A percentile compares a stretch with the other conserved stretches of the same genome.
Evolutionary conservation across 1,139 yeast genomes (phyloP).

Genomic region (Pichia sp.): DNA sequence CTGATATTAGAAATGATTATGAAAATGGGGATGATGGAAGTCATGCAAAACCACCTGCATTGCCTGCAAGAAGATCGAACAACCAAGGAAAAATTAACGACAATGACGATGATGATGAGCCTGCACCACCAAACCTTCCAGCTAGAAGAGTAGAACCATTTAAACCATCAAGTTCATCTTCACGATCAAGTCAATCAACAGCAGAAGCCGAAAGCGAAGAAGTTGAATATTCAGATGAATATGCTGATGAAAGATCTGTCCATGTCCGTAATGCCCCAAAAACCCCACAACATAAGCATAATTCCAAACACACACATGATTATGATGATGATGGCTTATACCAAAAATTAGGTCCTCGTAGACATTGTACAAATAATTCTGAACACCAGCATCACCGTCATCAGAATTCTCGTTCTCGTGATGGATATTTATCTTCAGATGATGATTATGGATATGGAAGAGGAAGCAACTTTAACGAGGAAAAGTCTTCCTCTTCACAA

Average conservation of each 20-base stretch:
- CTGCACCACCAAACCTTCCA: conserved; percentile 6
- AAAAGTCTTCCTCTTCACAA: conserved; percentile 9
- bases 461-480: background rate
- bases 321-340: background rate
- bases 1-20: background rate
- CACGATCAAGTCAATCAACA: background rate
- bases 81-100: too few species aligned
- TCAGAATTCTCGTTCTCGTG: background rate
- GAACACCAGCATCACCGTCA: too few species aligned
- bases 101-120: background rate
- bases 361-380: too few species aligned
- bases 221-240: conserved; percentile 2
- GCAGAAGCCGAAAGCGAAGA: conserved; percentile 4
- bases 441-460: conserved; percentile 3
- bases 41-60: conserved; percentile 1
- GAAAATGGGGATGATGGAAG: background rate
- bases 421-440: background rate
- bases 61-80: conserved; percentile 8
- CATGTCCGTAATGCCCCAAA: conserved; percentile 6
- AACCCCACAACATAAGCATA: background rate
- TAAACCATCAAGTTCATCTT: background rate
- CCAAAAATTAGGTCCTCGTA: background rate
- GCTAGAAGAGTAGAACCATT: background rate
- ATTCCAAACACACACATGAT: background rate
- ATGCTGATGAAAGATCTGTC: conserved; percentile 11